Percentiles rank a stretch among this genome's conserved stretches.
phyloP scores from a whole-genome alignment of 2,329 filamentous ascomycete genomes.

The Escovopsis sp. region DNA sequence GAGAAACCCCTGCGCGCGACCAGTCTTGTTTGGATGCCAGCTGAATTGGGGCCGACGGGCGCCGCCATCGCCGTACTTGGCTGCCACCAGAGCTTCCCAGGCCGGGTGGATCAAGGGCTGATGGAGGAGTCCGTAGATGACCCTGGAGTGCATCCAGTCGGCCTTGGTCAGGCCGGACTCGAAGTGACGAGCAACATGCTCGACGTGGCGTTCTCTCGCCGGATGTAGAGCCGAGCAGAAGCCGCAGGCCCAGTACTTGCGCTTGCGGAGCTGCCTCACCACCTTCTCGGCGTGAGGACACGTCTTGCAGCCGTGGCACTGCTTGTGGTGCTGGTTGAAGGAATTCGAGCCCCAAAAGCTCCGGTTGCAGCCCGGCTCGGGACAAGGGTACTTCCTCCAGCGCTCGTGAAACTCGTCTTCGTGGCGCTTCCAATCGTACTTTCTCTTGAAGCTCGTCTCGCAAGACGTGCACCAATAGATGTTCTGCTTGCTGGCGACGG shows the following conservation, averaged over 20 bases:
- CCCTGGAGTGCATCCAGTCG: conserved; percentile 56
- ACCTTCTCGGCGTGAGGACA: conserved; percentile 52
- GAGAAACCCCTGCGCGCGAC: conserved; percentile 40
- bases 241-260: conserved; percentile 54
- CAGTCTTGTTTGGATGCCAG: conserved; percentile 44
- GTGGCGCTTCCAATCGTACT: conserved; percentile 56
- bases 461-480: conserved; percentile 43
- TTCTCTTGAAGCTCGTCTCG: conserved; percentile 52
- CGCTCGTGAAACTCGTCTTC: conserved; percentile 57
- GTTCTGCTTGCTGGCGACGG: conserved; percentile 24
- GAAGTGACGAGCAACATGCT: conserved; percentile 54
- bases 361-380: conserved; percentile 47
- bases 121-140: conserved; percentile 52
- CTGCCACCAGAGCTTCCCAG: conserved; percentile 42
- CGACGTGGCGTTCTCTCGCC: conserved; percentile 50
- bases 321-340: conserved; percentile 54
- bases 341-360: conserved; percentile 55
- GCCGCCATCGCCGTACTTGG: conserved; percentile 39
- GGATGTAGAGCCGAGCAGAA: conserved; percentile 50
- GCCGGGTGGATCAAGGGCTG: conserved; percentile 46
- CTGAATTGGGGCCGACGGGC: conserved; percentile 44
- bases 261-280: conserved; percentile 46
- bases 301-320: conserved; percentile 48
- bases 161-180: conserved; percentile 46
- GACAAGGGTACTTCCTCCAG: conserved; percentile 52